Evolutionary conservation across 345 rosid genomes (phyloP), one percentile per base, ranked within the genome.

Genomic region (Moricandia moricandioides): DNA sequence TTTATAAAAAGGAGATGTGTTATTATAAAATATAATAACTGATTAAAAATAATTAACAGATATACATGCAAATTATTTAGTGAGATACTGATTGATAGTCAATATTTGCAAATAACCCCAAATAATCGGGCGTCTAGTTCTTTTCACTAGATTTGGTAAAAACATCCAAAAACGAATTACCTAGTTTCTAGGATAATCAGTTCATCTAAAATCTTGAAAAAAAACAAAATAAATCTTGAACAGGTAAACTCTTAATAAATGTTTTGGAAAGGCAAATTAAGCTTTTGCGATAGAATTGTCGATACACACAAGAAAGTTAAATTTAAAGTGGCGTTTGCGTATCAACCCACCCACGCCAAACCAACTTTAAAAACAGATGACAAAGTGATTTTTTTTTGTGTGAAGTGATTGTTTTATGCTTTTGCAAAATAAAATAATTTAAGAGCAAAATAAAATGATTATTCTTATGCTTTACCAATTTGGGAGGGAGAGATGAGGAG

Each of bases 401-500:
- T 51, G 2, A 16, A 52, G 39, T 30, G 35, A 27, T 29, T 39
- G 8, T 1, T 16, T 54, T 27, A 39, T 16, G 35, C 6, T 33
- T 52, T 17, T 52, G 1, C 7, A 52, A 37, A 43, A 52, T n/a
- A n/a, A 16, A 18, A 51, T 10, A 55, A 39, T 30, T 24, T 3
- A 55, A 17, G 16, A 65, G 10, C 47, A 14, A 43, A 40, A 10
- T 0, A 43, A 57, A 34, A 9, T n/a, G 39, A 67, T 39, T n/a
- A 8, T 27, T 9, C 8, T 8, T 2, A 10, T 12, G 54, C 29
- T 52, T 65, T 88, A 95, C 99, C 97, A 26, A 95, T 92, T 84
- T 95, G 87, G 13, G 69, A 85, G 40, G 86, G 97, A 21, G 99
- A 87, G 70, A 89, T 64, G 68, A 89, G 76, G 73, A 81, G 85